Evolutionary conservation across 371 early-diverging fungal genomes (phyloP), one percentile per base, ranked within the genome.

Genomic region (Mucor velutinosus): DNA sequence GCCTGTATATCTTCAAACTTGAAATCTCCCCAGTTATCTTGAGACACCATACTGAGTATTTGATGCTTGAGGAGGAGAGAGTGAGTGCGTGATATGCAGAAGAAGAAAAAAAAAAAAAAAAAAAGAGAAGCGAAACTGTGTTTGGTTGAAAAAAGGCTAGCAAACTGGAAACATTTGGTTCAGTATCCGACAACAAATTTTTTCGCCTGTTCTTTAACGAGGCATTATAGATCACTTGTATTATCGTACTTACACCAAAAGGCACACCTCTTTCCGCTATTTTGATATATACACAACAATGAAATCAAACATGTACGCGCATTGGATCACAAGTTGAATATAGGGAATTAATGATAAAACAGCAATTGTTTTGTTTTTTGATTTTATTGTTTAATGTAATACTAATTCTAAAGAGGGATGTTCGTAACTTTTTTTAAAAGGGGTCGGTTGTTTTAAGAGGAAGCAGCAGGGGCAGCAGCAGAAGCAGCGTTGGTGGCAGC

Each of bases 1-100:
- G 37, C 10, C 19, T 64, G 15, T 10, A 64, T 29, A n/a, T 65
- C 71, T 23, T 70, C 71, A 53, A 73, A 73, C 5, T 51, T 21
- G 33, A 70, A 73, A 27, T 66, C 56, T 8, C 53, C 56, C 71
- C 71, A 71, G 4, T 14, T 21, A 3, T 64, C 60, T 27, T n/a
- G n/a, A 17, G 27, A 29, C 17, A 5, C 17, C 49, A 53, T 59
- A 3, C n/a, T 45, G 25, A 1, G 33, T 4, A 7, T 33, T 7
- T 12, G 12, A 35, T 35, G 10, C 33, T 30, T 30, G 12, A 35
- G 12, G 1, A 35, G 12, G 12, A 35, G 4, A 33, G 33, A 33
- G 33, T 37, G 35, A 37, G 15, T 30, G 30, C 11, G 39, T 25
- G 45, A 14, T 29, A 49, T 32, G 12, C 25, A n/a, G 19, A 27